A percentile compares a stretch with the other conserved stretches of the same genome.
Conservation (phyloP, 2,329 filamentous ascomycete genomes). For the Colletotrichum sublineola region DNA sequence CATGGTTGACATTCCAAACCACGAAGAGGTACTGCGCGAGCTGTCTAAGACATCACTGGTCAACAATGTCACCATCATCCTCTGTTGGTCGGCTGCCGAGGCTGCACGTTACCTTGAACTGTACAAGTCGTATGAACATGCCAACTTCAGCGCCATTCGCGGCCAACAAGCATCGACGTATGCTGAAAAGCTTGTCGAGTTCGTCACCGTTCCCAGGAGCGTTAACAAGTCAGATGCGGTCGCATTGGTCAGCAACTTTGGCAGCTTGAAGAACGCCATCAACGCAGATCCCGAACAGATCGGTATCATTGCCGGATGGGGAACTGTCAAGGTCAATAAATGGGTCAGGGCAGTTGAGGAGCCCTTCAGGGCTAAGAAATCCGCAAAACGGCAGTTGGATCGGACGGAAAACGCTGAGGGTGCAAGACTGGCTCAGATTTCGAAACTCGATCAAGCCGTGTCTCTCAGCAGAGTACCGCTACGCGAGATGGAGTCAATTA, state of each 20-base stretch:
- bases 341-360: slow-evolving; percentile 88
- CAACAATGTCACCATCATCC: slow-evolving; percentile 90
- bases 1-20: slow-evolving; percentile 96
- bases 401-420: slow-evolving; percentile 46
- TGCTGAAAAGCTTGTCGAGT: slow-evolving; percentile 88
- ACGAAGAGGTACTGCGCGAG: slow-evolving; percentile 90
- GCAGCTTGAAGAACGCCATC: slow-evolving; percentile 86
- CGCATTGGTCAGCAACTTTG: slow-evolving; percentile 90
- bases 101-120: slow-evolving; percentile 93
- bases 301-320: slow-evolving; percentile 89
- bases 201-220: slow-evolving; percentile 88
- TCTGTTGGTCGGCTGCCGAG: slow-evolving; percentile 95
- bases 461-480: slow-evolving; percentile 57
- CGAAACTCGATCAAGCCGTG: slow-evolving; percentile 55
- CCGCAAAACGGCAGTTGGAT: slow-evolving; percentile 63
- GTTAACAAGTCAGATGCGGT: slow-evolving; percentile 97
- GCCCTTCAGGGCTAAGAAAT: slow-evolving; percentile 82
- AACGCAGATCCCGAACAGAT: slow-evolving; percentile 92
- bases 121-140: slow-evolving; percentile 95
- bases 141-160: slow-evolving; percentile 82
- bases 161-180: slow-evolving; percentile 88
- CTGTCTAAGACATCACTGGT: slow-evolving; percentile 92
- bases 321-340: slow-evolving; percentile 90
- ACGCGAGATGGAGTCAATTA: slow-evolving; percentile 54
- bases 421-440: slow-evolving; percentile 45